Percentiles rank a stretch among this genome's conserved stretches.
These are phyloP conservation scores for Yamadazyma diddensiae DNA, from an alignment of 1,139 yeast genomes.

Conservation along the genomic window DNA sequence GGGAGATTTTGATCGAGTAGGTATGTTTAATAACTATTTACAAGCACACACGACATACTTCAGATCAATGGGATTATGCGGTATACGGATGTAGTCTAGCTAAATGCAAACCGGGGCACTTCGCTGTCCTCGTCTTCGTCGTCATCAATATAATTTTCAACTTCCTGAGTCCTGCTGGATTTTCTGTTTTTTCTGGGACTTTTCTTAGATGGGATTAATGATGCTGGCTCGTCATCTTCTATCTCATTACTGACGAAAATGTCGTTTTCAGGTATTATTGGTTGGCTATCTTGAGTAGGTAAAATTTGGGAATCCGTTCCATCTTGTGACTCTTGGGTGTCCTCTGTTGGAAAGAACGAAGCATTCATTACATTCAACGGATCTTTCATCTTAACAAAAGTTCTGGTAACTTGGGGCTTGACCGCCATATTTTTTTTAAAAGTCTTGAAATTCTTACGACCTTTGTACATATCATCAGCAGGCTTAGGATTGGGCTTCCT, in stretches of 20 bases:
- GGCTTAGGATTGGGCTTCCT: conserved; percentile 9
- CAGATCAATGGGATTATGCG: conserved; percentile 47
- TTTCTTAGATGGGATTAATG: too few species aligned
- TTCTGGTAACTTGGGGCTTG: conserved; percentile 22
- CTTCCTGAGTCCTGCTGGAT: not conserved
- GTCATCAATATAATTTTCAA: conserved; percentile 25
- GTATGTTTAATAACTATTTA: conserved; percentile 24
- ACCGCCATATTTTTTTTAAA: conserved; percentile 28
- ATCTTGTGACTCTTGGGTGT: not conserved
- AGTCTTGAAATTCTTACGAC: conserved; percentile 36
- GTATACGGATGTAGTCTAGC: conserved; percentile 19
- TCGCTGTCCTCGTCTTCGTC: conserved; percentile 35
- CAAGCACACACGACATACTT: conserved; percentile 48
- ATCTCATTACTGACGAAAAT: conserved; percentile 9
- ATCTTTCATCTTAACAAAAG: conserved; percentile 24
- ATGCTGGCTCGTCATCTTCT: too few species aligned
- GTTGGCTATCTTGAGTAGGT: too few species aligned
- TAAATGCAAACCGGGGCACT: conserved; percentile 39
- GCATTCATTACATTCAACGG: conserved; percentile 11
- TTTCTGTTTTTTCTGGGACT: too few species aligned
- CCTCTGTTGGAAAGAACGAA: too few species aligned
- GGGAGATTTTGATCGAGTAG: conserved; percentile 26
- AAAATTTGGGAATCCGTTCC: too few species aligned
- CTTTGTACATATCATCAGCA: conserved; percentile 13
- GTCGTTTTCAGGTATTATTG: conserved; percentile 8